A percentile compares a stretch with the other conserved stretches of the same genome.
Conservation (phyloP, 768 basidiomycete genomes). For the Termitomyces sp. region DNA sequence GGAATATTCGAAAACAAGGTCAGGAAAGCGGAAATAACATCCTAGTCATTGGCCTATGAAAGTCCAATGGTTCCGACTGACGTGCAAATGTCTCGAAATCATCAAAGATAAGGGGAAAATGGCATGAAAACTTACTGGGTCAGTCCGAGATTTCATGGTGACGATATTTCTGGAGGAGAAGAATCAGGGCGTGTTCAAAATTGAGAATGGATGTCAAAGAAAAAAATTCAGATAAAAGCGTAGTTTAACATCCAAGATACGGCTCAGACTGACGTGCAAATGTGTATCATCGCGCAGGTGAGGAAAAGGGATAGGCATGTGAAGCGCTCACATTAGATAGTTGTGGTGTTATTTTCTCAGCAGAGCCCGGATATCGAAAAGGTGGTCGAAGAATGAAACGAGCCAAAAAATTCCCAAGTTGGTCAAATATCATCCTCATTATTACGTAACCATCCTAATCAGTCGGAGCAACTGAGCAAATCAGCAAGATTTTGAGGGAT, state of each 20-base stretch:
- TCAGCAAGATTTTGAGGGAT: not conserved
- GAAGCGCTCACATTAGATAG: no score
- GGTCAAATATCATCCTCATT: no score
- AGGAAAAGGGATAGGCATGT: no score
- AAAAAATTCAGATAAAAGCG: conserved; percentile 17
- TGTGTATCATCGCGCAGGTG: no score
- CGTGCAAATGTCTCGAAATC: conserved; percentile 56
- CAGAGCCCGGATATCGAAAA: no score
- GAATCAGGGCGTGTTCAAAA: not conserved
- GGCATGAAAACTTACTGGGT: not conserved
- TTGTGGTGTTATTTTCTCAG: no score
- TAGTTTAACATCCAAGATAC: conserved; percentile 16
- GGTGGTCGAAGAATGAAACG: no score
- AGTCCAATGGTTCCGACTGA: conserved; percentile 46
- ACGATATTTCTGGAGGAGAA: no score
- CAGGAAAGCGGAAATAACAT: conserved; percentile 43
- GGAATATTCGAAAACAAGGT: conserved; percentile 15
- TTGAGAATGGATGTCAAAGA: not conserved
- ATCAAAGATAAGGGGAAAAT: conserved; percentile 27
- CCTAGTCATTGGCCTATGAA: conserved; percentile 26
- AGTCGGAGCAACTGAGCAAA: conserved; percentile 32
- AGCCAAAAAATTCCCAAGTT: no score
- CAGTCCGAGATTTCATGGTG: no score
- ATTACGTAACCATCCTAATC: no score
- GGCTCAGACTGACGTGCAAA: conserved; percentile 48